A percentile compares a stretch with the other conserved stretches of the same genome.
Conservation (phyloP, 2,329 filamentous ascomycete species). For the Diaporthe humulicola region DNA sequence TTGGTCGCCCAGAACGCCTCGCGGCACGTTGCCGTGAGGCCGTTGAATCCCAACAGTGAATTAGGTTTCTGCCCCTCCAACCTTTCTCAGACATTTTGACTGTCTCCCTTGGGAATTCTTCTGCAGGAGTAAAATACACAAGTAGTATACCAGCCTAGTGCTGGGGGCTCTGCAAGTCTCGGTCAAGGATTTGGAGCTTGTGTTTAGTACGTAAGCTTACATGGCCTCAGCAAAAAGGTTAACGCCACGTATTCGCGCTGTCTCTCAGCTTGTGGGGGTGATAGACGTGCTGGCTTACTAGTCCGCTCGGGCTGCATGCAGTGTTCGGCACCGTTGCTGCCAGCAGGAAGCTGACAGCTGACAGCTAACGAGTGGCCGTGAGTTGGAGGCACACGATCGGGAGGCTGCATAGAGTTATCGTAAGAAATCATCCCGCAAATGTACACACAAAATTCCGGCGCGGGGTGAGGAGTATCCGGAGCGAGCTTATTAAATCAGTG, state of each 20-base stretch:
- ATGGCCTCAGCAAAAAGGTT: background rate
- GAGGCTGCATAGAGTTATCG: background rate
- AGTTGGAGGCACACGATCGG: background rate
- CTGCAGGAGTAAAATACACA: background rate
- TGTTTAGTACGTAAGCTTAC: slow-evolving; percentile 30
- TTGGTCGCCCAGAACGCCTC: slow-evolving; percentile 9
- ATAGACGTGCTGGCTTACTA: background rate
- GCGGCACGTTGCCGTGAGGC: slow-evolving; percentile 25
- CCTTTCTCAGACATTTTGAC: background rate
- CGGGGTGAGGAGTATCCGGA: background rate
- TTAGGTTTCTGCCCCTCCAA: background rate
- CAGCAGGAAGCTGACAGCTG: slow-evolving; percentile 25
- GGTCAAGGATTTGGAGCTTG: slow-evolving; percentile 1
- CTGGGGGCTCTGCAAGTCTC: slow-evolving; percentile 5
- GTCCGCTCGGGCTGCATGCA: slow-evolving; percentile 11
- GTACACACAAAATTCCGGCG: background rate
- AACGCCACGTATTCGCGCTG: background rate
- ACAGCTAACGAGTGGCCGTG: slow-evolving; percentile 8
- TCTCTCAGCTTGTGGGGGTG: slow-evolving; percentile 3
- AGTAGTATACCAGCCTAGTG: background rate
- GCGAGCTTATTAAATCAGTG: background rate
- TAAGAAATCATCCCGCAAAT: background rate
- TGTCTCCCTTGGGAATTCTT: background rate
- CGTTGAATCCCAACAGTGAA: slow-evolving; percentile 4
- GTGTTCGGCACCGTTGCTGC: slow-evolving; percentile 6